Conservation (phyloP, 2,329 filamentous ascomycete species). For the Neofusicoccum umdonicola region DNA sequence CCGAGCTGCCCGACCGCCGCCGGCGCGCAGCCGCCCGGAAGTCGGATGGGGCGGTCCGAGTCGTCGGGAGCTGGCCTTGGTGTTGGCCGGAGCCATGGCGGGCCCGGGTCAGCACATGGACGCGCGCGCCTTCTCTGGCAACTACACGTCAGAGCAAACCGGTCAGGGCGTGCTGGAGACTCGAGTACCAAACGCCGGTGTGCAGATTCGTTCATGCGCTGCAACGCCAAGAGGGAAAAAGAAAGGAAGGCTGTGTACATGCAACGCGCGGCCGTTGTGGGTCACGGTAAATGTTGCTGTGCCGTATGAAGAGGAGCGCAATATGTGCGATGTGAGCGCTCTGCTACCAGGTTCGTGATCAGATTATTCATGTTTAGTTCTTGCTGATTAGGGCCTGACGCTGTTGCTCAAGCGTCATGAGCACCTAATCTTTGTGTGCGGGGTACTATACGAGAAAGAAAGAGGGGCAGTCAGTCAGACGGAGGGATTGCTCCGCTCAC, state of each 20-base stretch:
- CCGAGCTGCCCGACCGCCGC: neutral
- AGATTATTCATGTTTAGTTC: neutral
- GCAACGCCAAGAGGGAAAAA: neutral
- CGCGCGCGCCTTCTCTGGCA: too few relatives aligned
- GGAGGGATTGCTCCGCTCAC: neutral
- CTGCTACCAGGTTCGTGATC: neutral
- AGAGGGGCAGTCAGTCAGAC: conserved; percentile 8
- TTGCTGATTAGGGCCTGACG: neutral
- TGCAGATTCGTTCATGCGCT: neutral
- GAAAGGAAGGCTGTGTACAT: neutral
- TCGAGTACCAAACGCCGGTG: neutral
- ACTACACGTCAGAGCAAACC: too few relatives aligned
- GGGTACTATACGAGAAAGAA: neutral
- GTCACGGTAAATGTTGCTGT: neutral
- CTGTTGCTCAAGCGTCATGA: conserved; percentile 2
- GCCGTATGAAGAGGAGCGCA: neutral
- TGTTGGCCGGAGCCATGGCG: too few relatives aligned
- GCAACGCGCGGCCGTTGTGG: neutral
- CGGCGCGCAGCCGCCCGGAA: neutral
- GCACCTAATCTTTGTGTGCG: neutral
- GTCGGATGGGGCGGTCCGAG: neutral
- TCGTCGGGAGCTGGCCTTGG: neutral
- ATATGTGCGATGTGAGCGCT: neutral
- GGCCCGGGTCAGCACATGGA: neutral
- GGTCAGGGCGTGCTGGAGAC: too few relatives aligned